Base-by-base conservation (phyloP, 2,329 filamentous ascomycete species). In the Fusarium penzigii region DNA sequence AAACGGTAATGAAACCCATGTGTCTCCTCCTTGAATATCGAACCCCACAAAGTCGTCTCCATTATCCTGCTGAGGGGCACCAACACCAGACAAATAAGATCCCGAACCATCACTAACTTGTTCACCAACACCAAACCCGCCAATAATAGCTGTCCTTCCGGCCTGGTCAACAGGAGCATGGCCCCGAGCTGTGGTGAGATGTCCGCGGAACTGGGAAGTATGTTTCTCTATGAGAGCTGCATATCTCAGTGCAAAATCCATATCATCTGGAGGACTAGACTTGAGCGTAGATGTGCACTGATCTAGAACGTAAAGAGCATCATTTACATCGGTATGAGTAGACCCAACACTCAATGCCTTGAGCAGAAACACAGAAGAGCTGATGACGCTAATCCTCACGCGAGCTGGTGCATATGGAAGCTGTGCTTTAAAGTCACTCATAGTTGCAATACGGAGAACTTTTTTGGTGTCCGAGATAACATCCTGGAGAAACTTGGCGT, bases 191-290 rank as follows among this genome's bases (percentile, higher is more conserved):
- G 40, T 38, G 2, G 49, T 57, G 9, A 57, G 53, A 16, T 57
- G 53, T 3, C 46, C 49, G 1, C 55, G 45, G 40, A 62, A 62
- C 13, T 57, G 58, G 16, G 53, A 44, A 0, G 53, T 53, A 38
- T 64, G 62, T 17, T 57, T 62, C 17, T 62, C 62, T 9, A 64
- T 51, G 9, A 64, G 52, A 11, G 61, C 44, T 0, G 59, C 62
- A 32, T 64, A 64, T 38, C 61, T 50, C 29, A 64, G 39, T 0
- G 61, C 51, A 46, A 64, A 64, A 12, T 64, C 62, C 62, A 64
- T 64, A 4, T 64, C 62, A 29, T 64, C 62, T 2, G 55, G 50
- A 0, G 59, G 55, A 0, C 48, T 59, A 1, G 39, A 46, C 12
- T 52, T 56, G 1, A 64, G 53, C 1, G 53, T 52, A 2, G 42